These are phyloP conservation scores for Pyrenophora graminea DNA, from an alignment of 2,329 filamentous ascomycete species.

Conservation along the genomic window DNA sequence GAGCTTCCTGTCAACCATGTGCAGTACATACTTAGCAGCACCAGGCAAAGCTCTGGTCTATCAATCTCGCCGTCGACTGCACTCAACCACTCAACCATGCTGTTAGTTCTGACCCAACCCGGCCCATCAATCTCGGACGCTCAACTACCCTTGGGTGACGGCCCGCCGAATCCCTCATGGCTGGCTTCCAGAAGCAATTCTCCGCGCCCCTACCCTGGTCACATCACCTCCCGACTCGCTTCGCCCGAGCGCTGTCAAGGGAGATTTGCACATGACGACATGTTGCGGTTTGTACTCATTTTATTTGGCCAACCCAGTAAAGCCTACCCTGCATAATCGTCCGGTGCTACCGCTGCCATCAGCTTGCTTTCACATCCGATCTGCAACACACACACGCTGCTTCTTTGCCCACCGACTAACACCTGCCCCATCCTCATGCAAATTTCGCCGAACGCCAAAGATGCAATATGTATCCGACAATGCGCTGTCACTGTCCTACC, in stretches of 20 bases:
- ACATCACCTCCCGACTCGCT: constrained; percentile 12
- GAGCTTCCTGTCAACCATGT: constrained; percentile 10
- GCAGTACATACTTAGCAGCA: not conserved
- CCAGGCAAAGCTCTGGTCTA: not conserved
- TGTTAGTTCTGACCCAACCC: no score
- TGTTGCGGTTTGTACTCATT: constrained; percentile 15
- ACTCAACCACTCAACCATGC: no score
- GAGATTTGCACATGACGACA: constrained; percentile 28
- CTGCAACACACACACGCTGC: constrained; percentile 16
- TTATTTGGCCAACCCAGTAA: constrained; percentile 16
- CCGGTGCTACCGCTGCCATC: constrained; percentile 5
- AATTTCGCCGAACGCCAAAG: constrained; percentile 40
- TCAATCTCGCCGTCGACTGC: no score
- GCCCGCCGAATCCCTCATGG: constrained; percentile 8
- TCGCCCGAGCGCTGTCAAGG: constrained; percentile 9
- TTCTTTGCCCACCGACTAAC: constrained; percentile 12
- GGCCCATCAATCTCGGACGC: constrained; percentile 3
- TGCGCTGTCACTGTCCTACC: constrained; percentile 1
- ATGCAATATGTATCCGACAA: constrained; percentile 29
- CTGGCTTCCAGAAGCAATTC: constrained; percentile 7
- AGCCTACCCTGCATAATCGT: constrained; percentile 14
- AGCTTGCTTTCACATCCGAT: constrained; percentile 6
- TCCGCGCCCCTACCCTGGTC: constrained; percentile 6
- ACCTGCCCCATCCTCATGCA: constrained; percentile 20
- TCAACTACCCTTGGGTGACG: not conserved